phyloP scores from a whole-genome alignment of 345 rosid genomes.

The Rubroshorea leprosula region DNA sequence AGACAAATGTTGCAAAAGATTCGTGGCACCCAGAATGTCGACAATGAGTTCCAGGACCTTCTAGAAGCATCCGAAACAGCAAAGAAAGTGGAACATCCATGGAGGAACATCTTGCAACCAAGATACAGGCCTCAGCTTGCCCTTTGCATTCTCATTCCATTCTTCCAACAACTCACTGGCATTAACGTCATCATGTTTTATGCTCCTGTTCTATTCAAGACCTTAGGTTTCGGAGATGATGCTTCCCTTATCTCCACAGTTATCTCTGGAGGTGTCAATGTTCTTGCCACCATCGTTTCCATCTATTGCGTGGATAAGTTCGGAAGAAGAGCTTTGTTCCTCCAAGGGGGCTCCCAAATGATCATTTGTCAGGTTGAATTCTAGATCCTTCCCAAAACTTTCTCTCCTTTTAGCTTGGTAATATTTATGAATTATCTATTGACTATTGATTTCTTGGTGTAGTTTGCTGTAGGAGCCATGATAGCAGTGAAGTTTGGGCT shows the following conservation, averaged over 20 bases:
- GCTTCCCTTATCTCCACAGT: not conserved
- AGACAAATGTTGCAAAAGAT: slow-evolving; percentile 30
- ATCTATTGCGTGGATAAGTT: not conserved
- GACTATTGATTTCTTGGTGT: not conserved
- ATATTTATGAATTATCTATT: too few species aligned
- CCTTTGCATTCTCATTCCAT: not conserved
- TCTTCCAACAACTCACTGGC: not conserved
- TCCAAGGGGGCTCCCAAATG: not conserved
- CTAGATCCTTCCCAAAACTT: not conserved
- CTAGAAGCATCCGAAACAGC: not conserved
- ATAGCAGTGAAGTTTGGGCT: not conserved
- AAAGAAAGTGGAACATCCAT: not conserved
- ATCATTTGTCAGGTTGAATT: not conserved
- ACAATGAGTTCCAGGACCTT: not conserved
- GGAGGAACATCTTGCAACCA: not conserved
- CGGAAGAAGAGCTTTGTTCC: not conserved
- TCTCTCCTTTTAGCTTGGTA: too few species aligned
- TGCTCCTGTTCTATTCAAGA: not conserved
- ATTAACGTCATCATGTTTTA: not conserved
- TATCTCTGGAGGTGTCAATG: not conserved
- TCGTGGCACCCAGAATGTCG: slow-evolving; percentile 18
- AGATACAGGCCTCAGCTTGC: not conserved
- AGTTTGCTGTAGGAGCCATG: not conserved
- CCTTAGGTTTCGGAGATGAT: not conserved
- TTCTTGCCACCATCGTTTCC: not conserved